Conservation (phyloP, 257 asterid species). For the Asclepias syriaca region DNA sequence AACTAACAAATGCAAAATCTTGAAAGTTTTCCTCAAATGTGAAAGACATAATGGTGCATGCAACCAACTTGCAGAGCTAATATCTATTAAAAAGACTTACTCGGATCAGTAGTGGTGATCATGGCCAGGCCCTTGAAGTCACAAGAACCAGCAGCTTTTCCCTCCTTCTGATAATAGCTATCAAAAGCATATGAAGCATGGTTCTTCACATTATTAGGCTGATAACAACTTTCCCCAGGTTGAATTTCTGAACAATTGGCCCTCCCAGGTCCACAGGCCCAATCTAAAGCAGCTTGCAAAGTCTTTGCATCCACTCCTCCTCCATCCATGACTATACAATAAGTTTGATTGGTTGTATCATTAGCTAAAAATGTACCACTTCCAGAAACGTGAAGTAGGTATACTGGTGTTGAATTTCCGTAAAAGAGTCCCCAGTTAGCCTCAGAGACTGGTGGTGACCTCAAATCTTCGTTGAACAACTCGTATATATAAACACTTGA, state of each 20-base stretch:
- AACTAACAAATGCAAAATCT: slow-evolving; percentile 1
- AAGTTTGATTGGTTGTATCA: slow-evolving; percentile 83
- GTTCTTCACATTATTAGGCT: slow-evolving; percentile 74
- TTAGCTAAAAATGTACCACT: slow-evolving; percentile 91
- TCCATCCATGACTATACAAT: slow-evolving; percentile 70
- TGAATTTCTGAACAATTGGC: slow-evolving; percentile 95
- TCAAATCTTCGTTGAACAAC: slow-evolving; percentile 88
- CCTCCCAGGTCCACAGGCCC: slow-evolving; percentile 99
- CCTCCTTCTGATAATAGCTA: slow-evolving; percentile 86
- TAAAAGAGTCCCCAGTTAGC: slow-evolving; percentile 92
- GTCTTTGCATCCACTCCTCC: slow-evolving; percentile 55
- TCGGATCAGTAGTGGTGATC: slow-evolving; percentile 97
- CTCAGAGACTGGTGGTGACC: slow-evolving; percentile 83
- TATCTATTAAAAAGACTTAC: slow-evolving; percentile 42
- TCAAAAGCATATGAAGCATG: slow-evolving; percentile 94
- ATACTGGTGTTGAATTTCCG: slow-evolving; percentile 80
- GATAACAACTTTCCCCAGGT: slow-evolving; percentile 91
- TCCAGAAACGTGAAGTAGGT: slow-evolving; percentile 88
- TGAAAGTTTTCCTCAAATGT: neutral
- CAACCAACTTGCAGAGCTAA: neutral
- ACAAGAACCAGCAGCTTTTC: slow-evolving; percentile 65
- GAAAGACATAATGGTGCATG: neutral
- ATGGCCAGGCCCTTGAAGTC: slow-evolving; percentile 96
- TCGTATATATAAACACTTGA: slow-evolving; percentile 80
- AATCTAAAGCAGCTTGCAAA: slow-evolving; percentile 87